These are phyloP conservation scores for Lagenaria siceraria DNA, from an alignment of 306 rosid species.

Conservation along the genomic window DNA sequence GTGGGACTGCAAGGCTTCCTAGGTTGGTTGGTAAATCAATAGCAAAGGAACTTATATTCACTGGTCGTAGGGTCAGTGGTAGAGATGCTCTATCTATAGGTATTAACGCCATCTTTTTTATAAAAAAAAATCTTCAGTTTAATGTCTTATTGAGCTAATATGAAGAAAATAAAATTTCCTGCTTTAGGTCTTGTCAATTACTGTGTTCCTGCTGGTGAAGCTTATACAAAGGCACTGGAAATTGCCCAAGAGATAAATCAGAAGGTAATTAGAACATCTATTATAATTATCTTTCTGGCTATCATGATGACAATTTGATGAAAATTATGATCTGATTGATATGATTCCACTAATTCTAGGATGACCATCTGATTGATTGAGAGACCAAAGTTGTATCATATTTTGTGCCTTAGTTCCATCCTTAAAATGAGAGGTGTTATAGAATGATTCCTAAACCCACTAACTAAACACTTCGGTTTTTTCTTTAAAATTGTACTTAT, in stretches of 20 bases:
- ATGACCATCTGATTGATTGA: neutral
- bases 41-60: constrained; percentile 79
- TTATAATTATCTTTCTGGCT: neutral
- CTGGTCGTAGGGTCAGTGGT: constrained; percentile 63
- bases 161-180: constrained; percentile 2
- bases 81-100: constrained; percentile 72
- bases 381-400: neutral
- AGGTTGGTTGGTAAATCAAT: constrained; percentile 70
- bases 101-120: constrained; percentile 14
- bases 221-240: constrained; percentile 60
- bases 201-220: constrained; percentile 79
- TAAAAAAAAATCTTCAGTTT: neutral
- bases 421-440: neutral
- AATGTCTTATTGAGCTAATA: neutral
- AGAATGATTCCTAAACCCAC: neutral
- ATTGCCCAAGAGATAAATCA: constrained; percentile 61
- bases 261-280: constrained; percentile 36
- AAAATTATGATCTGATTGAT: neutral
- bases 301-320: neutral
- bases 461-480: neutral
- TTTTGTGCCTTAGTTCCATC: neutral
- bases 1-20: constrained; percentile 85
- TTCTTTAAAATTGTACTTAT: too few relatives aligned
- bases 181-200: constrained; percentile 69
- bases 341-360: neutral